A percentile compares a stretch with the other conserved stretches of the same genome.
Evolutionary conservation across 2,329 filamentous ascomycete species (phyloP).

Genomic region (Aspergillus ibericus): DNA sequence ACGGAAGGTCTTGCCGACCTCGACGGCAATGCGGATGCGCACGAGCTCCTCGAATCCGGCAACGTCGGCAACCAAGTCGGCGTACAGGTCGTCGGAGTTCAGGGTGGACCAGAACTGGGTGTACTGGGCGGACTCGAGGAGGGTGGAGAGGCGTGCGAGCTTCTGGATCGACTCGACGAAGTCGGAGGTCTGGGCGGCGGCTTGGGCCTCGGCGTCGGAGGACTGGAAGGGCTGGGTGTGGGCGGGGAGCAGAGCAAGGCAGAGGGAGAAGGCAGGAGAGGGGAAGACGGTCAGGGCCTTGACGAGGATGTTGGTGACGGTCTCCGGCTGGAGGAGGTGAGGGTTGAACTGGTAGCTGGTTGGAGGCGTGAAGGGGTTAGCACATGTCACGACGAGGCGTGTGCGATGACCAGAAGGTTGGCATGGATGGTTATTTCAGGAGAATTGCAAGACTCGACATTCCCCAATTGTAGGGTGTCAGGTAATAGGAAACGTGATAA

Average conservation of each 20-base stretch:
- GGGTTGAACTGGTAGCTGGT: slow-evolving; percentile 98
- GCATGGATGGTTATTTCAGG: slow-evolving; percentile 56
- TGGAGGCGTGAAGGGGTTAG: not conserved
- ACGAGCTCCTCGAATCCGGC: slow-evolving; percentile 93
- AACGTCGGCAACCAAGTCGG: slow-evolving; percentile 91
- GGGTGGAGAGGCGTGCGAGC: slow-evolving; percentile 77
- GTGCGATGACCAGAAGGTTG: slow-evolving; percentile 6
- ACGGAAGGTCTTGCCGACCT: slow-evolving; percentile 77
- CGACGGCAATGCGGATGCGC: slow-evolving; percentile 82
- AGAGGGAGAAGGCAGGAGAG: slow-evolving; percentile 89
- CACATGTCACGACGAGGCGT: not conserved
- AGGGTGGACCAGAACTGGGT: slow-evolving; percentile 88
- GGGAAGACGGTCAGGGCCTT: slow-evolving; percentile 98
- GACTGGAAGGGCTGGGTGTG: slow-evolving; percentile 67
- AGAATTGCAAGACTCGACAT: slow-evolving; percentile 68
- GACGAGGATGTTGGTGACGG: slow-evolving; percentile 98
- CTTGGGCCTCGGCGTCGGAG: slow-evolving; percentile 46
- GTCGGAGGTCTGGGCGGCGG: slow-evolving; percentile 43
- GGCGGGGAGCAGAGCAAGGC: slow-evolving; percentile 88
- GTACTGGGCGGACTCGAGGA: slow-evolving; percentile 90
- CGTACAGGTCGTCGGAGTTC: slow-evolving; percentile 91
- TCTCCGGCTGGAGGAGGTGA: slow-evolving; percentile 93
- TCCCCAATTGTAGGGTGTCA: slow-evolving; percentile 60
- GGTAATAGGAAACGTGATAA: slow-evolving; percentile 98
- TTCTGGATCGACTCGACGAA: slow-evolving; percentile 88